Evolutionary conservation across 495 filamentous ascomycete species (phyloP), one percentile per base, ranked within the genome.

Genomic region (Penicillium herquei): DNA sequence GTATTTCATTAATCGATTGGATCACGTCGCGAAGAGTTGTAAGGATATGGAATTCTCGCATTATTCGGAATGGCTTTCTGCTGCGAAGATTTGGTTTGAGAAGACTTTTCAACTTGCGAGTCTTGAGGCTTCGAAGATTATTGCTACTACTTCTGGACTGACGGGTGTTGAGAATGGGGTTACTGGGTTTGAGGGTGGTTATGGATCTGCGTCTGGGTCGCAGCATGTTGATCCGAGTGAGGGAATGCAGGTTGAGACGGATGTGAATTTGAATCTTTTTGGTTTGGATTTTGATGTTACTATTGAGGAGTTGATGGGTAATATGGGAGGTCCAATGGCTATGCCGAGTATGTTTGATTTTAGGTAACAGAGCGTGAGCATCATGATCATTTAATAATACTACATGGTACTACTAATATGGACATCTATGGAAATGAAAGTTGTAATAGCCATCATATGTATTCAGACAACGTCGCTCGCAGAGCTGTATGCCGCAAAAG

Each of bases 261-360:
- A 54, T 46, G 30, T 26, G 21, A 26, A 44, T 51, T 18, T 16
- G 3, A 52, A 37, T 43, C 48, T 59, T 40, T 41, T 52, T 41
- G 54, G 57, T 46, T 10, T 55, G 33, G 52, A 54, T 51, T 52
- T 59, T 54, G 57, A 59, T 39, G 26, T 59, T 31, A 54, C 52
- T 3, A 51, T 59, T 51, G 57, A 59, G 47, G 57, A 59, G 52
- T 51, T 59, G 51, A 54, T 59, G 57, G 45, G 40, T 52, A 49
- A 16, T 14, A 51, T 51, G 51, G 39, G 54, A 30, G 57, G 47
- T 17, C 57, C 57, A n/a, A 47, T 50, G 46, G 42, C 26, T 49
- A 49, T 58, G 31, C 43, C 50, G 8, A 30, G 3, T 33, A n/a
- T 37, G 31, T 46, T n/a, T 12, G 17, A 49, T 34, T 8, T 33